phyloP scores from a whole-genome alignment of 495 filamentous ascomycete genomes.

The Lophiostoma macrostomum region DNA sequence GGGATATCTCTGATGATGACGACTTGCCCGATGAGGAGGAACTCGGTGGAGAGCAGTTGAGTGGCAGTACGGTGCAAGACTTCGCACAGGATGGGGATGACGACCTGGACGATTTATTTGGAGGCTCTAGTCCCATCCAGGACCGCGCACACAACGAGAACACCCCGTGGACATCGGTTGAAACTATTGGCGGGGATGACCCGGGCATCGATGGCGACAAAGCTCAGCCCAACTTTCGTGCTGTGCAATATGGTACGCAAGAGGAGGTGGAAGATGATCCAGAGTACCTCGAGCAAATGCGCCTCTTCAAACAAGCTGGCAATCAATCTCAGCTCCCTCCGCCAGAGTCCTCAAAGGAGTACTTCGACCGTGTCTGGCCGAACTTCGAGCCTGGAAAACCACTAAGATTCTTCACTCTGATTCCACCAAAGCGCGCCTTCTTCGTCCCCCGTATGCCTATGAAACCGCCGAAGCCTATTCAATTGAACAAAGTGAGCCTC shows the following conservation, averaged over 20 bases:
- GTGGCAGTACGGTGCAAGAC: constrained; percentile 38
- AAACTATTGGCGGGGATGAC: background rate
- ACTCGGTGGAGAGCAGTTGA: constrained; percentile 15
- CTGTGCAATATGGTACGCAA: constrained; percentile 37
- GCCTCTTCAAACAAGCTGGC: constrained; percentile 29
- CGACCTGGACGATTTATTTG: constrained; percentile 39
- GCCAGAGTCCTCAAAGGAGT: constrained; percentile 62
- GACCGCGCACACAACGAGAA: constrained; percentile 32
- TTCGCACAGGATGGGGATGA: constrained; percentile 14
- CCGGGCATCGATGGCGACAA: background rate
- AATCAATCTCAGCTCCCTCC: constrained; percentile 47
- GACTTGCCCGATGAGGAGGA: constrained; percentile 68
- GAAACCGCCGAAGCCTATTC: constrained; percentile 74
- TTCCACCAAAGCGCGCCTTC: constrained; percentile 69
- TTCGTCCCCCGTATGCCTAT: constrained; percentile 65
- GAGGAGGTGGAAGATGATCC: constrained; percentile 37
- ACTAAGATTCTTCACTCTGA: constrained; percentile 67
- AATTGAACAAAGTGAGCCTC: constrained; percentile 81
- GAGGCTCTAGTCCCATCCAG: constrained; percentile 48
- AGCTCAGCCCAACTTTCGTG: constrained; percentile 33
- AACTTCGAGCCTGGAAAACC: constrained; percentile 62
- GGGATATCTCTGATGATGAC: constrained; percentile 70
- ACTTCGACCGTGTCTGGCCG: constrained; percentile 68
- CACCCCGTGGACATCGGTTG: constrained; percentile 1
- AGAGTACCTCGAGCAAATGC: constrained; percentile 29